These are phyloP conservation scores for Rhytidhysteron rufulum DNA, from an alignment of 2,329 filamentous ascomycete genomes.

Conservation along the genomic window DNA sequence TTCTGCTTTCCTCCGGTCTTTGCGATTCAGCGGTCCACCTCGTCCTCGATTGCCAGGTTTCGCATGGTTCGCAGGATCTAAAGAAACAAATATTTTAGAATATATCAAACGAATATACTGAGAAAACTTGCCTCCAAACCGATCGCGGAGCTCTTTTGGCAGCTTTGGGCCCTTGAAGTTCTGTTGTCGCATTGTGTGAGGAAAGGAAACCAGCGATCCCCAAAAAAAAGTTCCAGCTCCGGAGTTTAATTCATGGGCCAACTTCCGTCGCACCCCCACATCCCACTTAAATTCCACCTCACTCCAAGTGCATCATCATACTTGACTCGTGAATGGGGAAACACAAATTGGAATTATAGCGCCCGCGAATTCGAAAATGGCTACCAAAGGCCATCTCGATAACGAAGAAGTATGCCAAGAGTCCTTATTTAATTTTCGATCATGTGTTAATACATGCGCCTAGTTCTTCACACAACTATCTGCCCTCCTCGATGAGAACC, in stretches of 20 bases:
- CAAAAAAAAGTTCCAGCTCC: conserved; percentile 28
- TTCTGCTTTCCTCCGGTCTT: conserved; percentile 65
- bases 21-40: conserved; percentile 44
- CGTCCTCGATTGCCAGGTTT: conserved; percentile 21
- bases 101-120: background rate
- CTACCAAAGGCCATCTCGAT: conserved; percentile 51
- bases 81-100: conserved; percentile 17
- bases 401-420: conserved; percentile 56
- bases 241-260: conserved; percentile 19
- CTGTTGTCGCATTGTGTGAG: conserved; percentile 34
- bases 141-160: conserved; percentile 43
- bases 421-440: background rate
- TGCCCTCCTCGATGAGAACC: conserved; percentile 64
- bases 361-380: conserved; percentile 35
- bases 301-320: background rate
- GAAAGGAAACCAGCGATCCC: conserved; percentile 8
- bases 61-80: conserved; percentile 20
- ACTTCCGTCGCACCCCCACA: conserved; percentile 14
- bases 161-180: conserved; percentile 41
- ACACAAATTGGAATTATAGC: conserved; percentile 12
- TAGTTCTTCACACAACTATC: conserved; percentile 71
- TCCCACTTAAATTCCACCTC: conserved; percentile 4
- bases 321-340: background rate
- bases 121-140: conserved; percentile 33
- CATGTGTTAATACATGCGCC: conserved; percentile 5